Base-by-base conservation (phyloP, 1,139 yeast species). In the Kazachstania sp. region DNA sequence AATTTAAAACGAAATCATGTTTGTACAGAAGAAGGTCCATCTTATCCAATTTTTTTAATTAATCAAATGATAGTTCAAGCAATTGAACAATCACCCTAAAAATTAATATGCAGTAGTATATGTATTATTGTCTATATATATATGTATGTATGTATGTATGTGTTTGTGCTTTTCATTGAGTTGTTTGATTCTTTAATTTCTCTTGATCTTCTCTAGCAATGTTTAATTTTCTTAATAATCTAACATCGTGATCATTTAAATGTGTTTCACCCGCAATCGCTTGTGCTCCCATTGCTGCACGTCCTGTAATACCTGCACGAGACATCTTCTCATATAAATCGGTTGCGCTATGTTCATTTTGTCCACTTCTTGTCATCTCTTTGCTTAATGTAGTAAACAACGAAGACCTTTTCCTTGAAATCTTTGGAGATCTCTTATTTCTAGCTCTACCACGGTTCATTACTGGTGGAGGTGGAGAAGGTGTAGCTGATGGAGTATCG, bases 1-100 rank as follows among this genome's bases (percentile, higher is more conserved):
- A 66, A 65, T 41, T 70, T 86, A 48, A 77, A 73, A 58, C 94
- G 94, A 1, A 65, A 75, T 44, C 95, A 86, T 60, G 72, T 70
- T 42, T 86, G 95, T 59, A 94, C 86, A 61, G 94, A 90, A 1
- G 76, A 71, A 58, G 96, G 95, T 0, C 95, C 95, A 2, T 95
- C 94, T 1, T 86, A 83, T 60, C 73, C 79, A 1, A 61, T 79
- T 46, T 64, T 60, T 1, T 45, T 71, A 47, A 76, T 83, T 20
- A 76, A 81, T 52, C 54, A 64, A 4, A 52, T 67, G 16, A 51
- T 62, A 6, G 15, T 13, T 3, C 48, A 50, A 37, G 37, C 49
- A 18, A 40, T 38, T 9, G 26, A 29, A 9, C 16, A 12, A 16
- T 37, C 39, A 37, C 19, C 28, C 2, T 37, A 20, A 36, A 23